Evolutionary conservation across 257 asterid genomes (phyloP).

Genomic region (Fraxinus americana): DNA sequence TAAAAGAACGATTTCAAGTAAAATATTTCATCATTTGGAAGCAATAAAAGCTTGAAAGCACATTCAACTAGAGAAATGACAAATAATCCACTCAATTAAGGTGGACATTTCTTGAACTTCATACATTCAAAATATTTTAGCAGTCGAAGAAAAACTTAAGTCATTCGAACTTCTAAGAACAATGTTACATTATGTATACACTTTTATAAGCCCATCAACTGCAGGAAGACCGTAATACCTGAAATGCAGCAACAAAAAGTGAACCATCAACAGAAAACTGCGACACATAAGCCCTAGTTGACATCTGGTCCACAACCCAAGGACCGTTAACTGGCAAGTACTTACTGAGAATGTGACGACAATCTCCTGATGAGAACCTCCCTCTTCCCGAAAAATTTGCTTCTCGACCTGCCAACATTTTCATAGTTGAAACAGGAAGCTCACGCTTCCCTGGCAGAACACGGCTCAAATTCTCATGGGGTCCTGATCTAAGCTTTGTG

Average conservation of each 20-base stretch:
- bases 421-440: conserved; percentile 54
- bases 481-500: conserved; percentile 67
- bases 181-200: not conserved
- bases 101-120: not conserved
- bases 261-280: conserved; percentile 89
- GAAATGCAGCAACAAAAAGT: conserved; percentile 87
- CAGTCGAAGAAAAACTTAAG: not conserved
- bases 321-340: conserved; percentile 79
- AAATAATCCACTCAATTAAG: not conserved
- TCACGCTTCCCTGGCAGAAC: conserved; percentile 49
- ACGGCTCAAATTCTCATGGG: conserved; percentile 53
- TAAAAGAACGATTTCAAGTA: conserved; percentile 1
- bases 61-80: not conserved
- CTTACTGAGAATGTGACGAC: conserved; percentile 68
- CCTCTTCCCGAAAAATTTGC: conserved; percentile 67
- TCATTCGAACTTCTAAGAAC: not conserved
- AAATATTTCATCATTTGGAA: conserved; percentile 6
- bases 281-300: conserved; percentile 76
- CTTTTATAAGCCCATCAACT: not conserved
- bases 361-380: conserved; percentile 68
- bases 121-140: not conserved
- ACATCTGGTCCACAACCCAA: conserved; percentile 76
- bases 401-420: conserved; percentile 84
- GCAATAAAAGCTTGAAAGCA: not conserved
- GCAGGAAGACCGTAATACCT: conserved; percentile 49